Base-by-base conservation (phyloP, 805 yeast species). In the Wilhelminamyces savonicus region DNA sequence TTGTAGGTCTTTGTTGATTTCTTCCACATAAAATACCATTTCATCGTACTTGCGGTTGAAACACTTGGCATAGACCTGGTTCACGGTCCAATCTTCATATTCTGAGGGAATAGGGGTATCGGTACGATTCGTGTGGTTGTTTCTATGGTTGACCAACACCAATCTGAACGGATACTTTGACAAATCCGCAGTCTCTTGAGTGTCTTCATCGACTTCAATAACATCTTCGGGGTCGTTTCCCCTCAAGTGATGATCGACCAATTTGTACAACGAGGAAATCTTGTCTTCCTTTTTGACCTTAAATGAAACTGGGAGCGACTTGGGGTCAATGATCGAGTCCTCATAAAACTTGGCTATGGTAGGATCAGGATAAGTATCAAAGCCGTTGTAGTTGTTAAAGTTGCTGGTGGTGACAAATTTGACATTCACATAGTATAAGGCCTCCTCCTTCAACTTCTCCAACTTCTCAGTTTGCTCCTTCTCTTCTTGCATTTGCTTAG, bases 351-450 rank as follows among this genome's bases (percentile, higher is more conserved):
- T 61, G 8, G 43, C 44, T 29, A 48, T 50, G 0, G 63, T 53
- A 10, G 72, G 69, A 62, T 83, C 83, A 4, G 85, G 78, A 9
- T 79, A 84, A 11, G 82, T 48, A 51, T 87, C 96, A 47, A 83
- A 78, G 0, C 94, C 94, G 45, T 74, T 67, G 46, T 73, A 79
- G 31, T 71, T 59, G 32, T 61, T 56, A 43, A 84, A 80, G 24
- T 76, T 71, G 2, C 62, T 50, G 23, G 62, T 50, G 0, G 82
- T 69, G 34, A 73, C 74, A 18, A 85, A 55, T 30, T 74, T 70
- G 29, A 84, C 68, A 29, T 68, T 70, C 23, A 54, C 53, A 34
- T 50, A 61, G 32, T 60, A 55, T 10, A 63, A 46, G 4, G 66
- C 66, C 48, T 90, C 97, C 38, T 79, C 85, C 24, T 69, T 61